These are phyloP conservation scores for Hydnum rufescens DNA, from an alignment of 768 basidiomycete species.

Conservation along the genomic window DNA sequence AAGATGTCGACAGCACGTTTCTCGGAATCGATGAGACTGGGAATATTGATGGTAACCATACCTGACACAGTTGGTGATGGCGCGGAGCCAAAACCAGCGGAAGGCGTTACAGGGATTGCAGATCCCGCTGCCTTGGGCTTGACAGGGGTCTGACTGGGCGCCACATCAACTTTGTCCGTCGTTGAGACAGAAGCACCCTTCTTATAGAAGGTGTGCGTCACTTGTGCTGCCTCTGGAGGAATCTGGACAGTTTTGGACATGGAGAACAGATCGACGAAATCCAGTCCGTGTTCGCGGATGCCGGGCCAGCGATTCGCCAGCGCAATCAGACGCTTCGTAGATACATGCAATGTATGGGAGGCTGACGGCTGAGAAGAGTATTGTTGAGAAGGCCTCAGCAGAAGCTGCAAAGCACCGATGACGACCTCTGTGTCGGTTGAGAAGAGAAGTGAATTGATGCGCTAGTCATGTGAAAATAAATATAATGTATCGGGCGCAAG, in stretches of 20 bases:
- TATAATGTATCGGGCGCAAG: slow-evolving; percentile 4
- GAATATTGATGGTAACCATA: slow-evolving; percentile 39
- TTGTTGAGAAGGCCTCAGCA: slow-evolving; percentile 86
- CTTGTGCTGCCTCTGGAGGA: slow-evolving; percentile 55
- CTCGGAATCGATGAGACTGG: slow-evolving; percentile 36
- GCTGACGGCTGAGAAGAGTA: slow-evolving; percentile 79
- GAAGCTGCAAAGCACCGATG: slow-evolving; percentile 58
- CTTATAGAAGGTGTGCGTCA: slow-evolving; percentile 64
- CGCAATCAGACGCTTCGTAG: slow-evolving; percentile 58
- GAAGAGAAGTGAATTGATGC: slow-evolving; percentile 70
- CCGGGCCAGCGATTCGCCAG: slow-evolving; percentile 74
- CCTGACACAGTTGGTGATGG: slow-evolving; percentile 20
- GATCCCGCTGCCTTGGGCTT: slow-evolving; percentile 15
- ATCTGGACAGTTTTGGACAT: slow-evolving; percentile 36
- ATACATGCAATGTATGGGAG: slow-evolving; percentile 63
- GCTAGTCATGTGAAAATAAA: slow-evolving; percentile 28
- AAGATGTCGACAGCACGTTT: slow-evolving; percentile 60
- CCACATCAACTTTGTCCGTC: neutral
- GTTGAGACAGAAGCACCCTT: slow-evolving; percentile 16
- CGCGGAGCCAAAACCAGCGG: neutral
- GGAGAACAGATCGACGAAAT: slow-evolving; percentile 49
- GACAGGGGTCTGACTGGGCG: neutral
- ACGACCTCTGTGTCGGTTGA: slow-evolving; percentile 82
- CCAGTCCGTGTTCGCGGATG: slow-evolving; percentile 59
- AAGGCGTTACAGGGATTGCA: slow-evolving; percentile 16